Conservation (phyloP, 495 filamentous ascomycete species). For the Pseudevernia furfuracea region DNA sequence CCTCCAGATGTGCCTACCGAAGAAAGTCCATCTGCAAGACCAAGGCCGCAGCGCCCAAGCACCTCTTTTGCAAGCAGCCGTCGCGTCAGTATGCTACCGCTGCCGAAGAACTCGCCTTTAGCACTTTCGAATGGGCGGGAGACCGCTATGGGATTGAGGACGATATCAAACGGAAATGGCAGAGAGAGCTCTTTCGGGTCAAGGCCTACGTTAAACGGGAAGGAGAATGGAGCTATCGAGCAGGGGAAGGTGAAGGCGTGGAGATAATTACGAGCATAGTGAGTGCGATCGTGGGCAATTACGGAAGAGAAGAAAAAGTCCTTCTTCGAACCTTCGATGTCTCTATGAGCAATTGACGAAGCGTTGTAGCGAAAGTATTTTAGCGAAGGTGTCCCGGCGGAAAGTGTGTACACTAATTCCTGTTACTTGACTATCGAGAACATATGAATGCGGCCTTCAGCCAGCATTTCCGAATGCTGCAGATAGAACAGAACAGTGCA, state of each 20-base stretch:
- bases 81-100: slow-evolving; percentile 44
- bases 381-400: slow-evolving; percentile 18
- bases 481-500: not conserved
- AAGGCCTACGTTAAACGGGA: not conserved
- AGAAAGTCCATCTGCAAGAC: slow-evolving; percentile 29
- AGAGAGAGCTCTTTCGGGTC: slow-evolving; percentile 10
- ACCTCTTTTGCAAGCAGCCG: slow-evolving; percentile 41
- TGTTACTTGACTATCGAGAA: not conserved
- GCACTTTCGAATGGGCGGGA: slow-evolving; percentile 7
- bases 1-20: slow-evolving; percentile 14
- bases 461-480: not conserved
- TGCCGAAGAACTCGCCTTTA: slow-evolving; percentile 30
- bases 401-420: slow-evolving; percentile 3
- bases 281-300: not conserved
- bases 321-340: not conserved
- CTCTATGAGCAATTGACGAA: not conserved
- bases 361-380: not conserved
- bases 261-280: not conserved
- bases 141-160: slow-evolving; percentile 11
- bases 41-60: slow-evolving; percentile 36
- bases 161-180: slow-evolving; percentile 1
- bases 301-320: not conserved
- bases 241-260: not conserved
- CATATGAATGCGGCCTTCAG: not conserved
- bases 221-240: not conserved